Base-by-base conservation (phyloP, 495 filamentous ascomycete genomes). In the Talaromyces proteolyticus region DNA sequence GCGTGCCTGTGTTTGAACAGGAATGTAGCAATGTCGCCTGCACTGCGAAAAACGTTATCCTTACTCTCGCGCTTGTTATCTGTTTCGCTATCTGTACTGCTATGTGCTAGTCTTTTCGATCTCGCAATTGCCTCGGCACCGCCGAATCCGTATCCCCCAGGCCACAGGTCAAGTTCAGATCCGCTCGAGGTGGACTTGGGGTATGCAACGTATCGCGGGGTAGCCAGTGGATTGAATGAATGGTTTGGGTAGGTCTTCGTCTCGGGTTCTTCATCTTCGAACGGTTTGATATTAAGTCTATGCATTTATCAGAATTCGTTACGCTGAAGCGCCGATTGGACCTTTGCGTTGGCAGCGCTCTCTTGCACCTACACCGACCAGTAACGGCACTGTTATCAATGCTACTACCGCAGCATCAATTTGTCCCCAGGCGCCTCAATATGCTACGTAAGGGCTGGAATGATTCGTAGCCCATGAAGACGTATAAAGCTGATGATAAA, bases 241-340 rank as follows among this genome's bases (percentile, higher is more conserved):
- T 78, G 79, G 45, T 51, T 63, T 46, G 77, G 79, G 45, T 66
- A 70, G 16, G 74, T 25, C 3, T 5, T 17, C 16, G 22, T 16
- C 16, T 17, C 38, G 29, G 7, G 14, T 6, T 36, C 6, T 36
- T 14, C 6, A 36, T 36, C 6, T 36, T 36, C 6, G 7, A 6
- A 7, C 6, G 29, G 29, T 36, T 6, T 36, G 7, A 36, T 75
- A 47, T 62, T 59, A 16, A 36, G 54, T 6, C 20, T 26, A 11
- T 25, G 10, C 3, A 26, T 6, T 67, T 64, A 54, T 10, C 3
- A 76, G 66, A 39, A 76, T 78, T 16, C 77, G 73, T 19, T 79
- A 70, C 47, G 75, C 72, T 17, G 72, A 76, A 11, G 70, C 77
- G 6, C 75, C 75, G 2, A 60, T 63, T 17, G 73, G 70, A 6